Percentiles rank a stretch among this genome's conserved stretches.
Conservation (phyloP, 495 filamentous ascomycete species). For the Aspergillus baeticus region DNA sequence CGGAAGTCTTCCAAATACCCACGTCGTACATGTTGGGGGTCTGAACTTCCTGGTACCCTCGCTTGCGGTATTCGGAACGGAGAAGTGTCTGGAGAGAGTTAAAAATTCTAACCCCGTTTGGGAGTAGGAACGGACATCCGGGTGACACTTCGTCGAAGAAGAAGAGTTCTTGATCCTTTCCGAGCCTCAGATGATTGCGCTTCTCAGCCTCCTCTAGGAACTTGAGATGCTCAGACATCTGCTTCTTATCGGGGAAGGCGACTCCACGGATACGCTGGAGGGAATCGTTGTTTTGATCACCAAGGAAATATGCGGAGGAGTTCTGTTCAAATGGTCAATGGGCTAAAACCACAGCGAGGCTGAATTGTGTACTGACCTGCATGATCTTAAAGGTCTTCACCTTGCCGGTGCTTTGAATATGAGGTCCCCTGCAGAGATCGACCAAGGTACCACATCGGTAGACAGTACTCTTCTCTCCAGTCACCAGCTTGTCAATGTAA, state of each 20-base stretch:
- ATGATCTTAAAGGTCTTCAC: constrained; percentile 93
- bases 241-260: constrained; percentile 96
- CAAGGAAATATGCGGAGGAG: constrained; percentile 94
- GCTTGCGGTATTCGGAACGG: constrained; percentile 84
- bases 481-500: constrained; percentile 92
- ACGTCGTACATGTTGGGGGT: constrained; percentile 96
- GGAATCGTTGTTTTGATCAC: constrained; percentile 87
- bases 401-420: constrained; percentile 88
- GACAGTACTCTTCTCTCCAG: constrained; percentile 87
- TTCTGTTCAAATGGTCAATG: constrained; percentile 57
- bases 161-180: constrained; percentile 92
- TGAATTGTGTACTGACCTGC: constrained; percentile 50
- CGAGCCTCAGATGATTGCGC: constrained; percentile 87
- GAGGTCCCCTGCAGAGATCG: constrained; percentile 76
- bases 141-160: constrained; percentile 93
- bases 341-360: not conserved
- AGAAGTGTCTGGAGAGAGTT: constrained; percentile 81
- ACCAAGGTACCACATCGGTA: constrained; percentile 84
- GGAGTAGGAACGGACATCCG: constrained; percentile 91
- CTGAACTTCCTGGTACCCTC: constrained; percentile 92
- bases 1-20: constrained; percentile 87
- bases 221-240: constrained; percentile 83
- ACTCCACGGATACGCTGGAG: constrained; percentile 95
- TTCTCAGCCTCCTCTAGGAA: constrained; percentile 95
- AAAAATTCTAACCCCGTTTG: constrained; percentile 87